A percentile compares a stretch with the other conserved stretches of the same genome.
phyloP scores from a whole-genome alignment of 1,284 basidiomycete species.

The Ceratobasidium theobromae region DNA sequence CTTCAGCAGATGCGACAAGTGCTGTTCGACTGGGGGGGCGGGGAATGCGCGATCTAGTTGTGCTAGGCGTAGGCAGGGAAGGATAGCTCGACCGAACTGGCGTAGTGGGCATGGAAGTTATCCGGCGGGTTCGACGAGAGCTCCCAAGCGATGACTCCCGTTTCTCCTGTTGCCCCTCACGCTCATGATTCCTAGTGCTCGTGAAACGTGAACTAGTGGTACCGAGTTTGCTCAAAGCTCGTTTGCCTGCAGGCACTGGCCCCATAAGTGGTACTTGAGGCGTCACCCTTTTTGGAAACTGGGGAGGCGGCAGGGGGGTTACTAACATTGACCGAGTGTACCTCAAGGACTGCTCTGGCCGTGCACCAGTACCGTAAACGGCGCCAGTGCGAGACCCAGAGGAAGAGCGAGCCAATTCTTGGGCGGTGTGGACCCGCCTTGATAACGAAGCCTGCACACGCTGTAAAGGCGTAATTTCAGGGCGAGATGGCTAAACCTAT shows the following conservation, averaged over 20 bases:
- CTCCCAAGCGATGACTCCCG: too few relatives aligned
- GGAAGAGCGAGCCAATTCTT: not conserved
- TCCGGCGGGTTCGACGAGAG: too few relatives aligned
- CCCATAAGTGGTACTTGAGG: constrained; percentile 12
- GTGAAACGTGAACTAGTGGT: not conserved
- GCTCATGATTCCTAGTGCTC: too few relatives aligned
- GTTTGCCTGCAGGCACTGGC: constrained; percentile 12
- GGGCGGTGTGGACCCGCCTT: not conserved
- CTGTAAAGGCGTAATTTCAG: constrained; percentile 11
- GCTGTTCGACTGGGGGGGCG: constrained; percentile 23
- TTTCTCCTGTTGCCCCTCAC: too few relatives aligned
- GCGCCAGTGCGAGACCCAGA: not conserved
- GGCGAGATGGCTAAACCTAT: not conserved
- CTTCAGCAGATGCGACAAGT: not conserved
- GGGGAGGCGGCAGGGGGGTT: too few relatives aligned
- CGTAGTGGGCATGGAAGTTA: too few relatives aligned
- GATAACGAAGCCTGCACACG: constrained; percentile 2
- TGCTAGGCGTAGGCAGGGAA: not conserved
- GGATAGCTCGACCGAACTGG: not conserved
- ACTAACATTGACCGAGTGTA: too few relatives aligned
- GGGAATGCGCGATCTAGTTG: constrained; percentile 11
- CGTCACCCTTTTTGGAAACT: not conserved
- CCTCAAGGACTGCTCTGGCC: too few relatives aligned
- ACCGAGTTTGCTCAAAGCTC: not conserved
- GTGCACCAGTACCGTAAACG: too few relatives aligned